Evolutionary conservation across 768 basidiomycete genomes (phyloP).

Genomic region (Lentinula sp.): DNA sequence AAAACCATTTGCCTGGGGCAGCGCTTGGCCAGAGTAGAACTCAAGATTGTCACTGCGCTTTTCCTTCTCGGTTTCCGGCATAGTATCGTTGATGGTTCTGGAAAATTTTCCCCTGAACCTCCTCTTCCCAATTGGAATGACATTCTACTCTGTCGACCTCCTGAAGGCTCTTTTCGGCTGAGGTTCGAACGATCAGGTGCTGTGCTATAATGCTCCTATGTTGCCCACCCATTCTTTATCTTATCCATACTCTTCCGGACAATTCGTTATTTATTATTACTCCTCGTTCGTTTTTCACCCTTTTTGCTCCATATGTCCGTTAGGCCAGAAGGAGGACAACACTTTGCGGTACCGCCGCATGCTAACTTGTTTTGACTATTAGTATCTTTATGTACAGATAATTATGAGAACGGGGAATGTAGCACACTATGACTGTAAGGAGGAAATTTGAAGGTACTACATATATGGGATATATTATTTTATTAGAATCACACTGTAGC

Average conservation of each 20-base stretch:
- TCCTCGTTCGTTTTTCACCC: neutral
- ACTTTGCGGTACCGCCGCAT: neutral
- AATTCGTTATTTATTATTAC: neutral
- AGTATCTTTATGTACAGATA: conserved; percentile 1
- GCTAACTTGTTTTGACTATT: neutral
- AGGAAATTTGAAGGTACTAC: neutral
- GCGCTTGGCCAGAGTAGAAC: conserved; percentile 66
- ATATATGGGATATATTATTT: neutral
- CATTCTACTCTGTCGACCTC: conserved; percentile 59
- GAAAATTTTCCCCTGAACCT: conserved; percentile 32
- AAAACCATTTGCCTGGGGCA: conserved; percentile 68
- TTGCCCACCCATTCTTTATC: neutral
- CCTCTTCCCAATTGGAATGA: conserved; percentile 80
- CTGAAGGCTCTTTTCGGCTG: conserved; percentile 46
- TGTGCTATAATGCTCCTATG: neutral
- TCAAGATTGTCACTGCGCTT: conserved; percentile 66
- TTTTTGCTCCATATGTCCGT: neutral
- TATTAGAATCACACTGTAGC: neutral
- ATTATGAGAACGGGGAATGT: neutral
- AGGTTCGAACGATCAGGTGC: conserved; percentile 36
- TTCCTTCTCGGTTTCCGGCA: conserved; percentile 61
- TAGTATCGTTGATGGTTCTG: conserved; percentile 47
- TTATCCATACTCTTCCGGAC: neutral
- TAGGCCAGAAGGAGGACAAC: neutral
- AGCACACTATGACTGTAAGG: neutral